Evolutionary conservation across 2,329 filamentous ascomycete species (phyloP).

Genomic region (Ramichloridium luteum): DNA sequence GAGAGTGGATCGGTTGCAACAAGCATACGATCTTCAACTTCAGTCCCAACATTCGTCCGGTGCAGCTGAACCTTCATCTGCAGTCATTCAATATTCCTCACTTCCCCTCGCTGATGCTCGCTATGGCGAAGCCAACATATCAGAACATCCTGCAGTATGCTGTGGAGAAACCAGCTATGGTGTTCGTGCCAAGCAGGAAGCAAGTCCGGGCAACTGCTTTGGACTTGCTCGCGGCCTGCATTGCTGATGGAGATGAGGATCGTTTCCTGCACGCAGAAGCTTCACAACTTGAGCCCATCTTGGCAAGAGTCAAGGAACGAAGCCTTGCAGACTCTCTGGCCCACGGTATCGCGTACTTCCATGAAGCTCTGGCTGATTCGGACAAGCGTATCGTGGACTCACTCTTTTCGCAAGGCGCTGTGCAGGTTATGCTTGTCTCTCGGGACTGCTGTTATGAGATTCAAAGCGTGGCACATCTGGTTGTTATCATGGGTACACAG

Average conservation of each 20-base stretch:
- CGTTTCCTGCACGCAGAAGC: slow-evolving; percentile 79
- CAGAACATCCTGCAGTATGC: slow-evolving; percentile 79
- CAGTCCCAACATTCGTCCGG: slow-evolving; percentile 76
- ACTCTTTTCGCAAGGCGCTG: slow-evolving; percentile 76
- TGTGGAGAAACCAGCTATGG: slow-evolving; percentile 67
- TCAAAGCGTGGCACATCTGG: slow-evolving; percentile 73
- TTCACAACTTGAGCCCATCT: slow-evolving; percentile 68
- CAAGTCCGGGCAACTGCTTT: slow-evolving; percentile 79
- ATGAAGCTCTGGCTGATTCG: slow-evolving; percentile 77
- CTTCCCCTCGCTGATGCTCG: slow-evolving; percentile 95
- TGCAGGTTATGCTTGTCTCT: slow-evolving; percentile 70
- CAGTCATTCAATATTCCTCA: slow-evolving; percentile 94
- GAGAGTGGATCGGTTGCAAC: slow-evolving; percentile 94
- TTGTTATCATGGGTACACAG: slow-evolving; percentile 95
- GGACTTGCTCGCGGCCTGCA: slow-evolving; percentile 76
- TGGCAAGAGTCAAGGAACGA: slow-evolving; percentile 73
- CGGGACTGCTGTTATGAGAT: slow-evolving; percentile 96
- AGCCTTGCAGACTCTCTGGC: slow-evolving; percentile 78
- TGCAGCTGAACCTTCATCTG: slow-evolving; percentile 85
- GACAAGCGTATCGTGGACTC: slow-evolving; percentile 93
- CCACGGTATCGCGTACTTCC: slow-evolving; percentile 93
- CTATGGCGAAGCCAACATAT: slow-evolving; percentile 93
- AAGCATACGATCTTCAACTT: slow-evolving; percentile 99
- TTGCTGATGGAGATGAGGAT: slow-evolving; percentile 83
- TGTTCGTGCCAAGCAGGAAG: slow-evolving; percentile 89